phyloP scores from a whole-genome alignment of 2,329 filamentous ascomycete species.

The Cladosporium sp. region DNA sequence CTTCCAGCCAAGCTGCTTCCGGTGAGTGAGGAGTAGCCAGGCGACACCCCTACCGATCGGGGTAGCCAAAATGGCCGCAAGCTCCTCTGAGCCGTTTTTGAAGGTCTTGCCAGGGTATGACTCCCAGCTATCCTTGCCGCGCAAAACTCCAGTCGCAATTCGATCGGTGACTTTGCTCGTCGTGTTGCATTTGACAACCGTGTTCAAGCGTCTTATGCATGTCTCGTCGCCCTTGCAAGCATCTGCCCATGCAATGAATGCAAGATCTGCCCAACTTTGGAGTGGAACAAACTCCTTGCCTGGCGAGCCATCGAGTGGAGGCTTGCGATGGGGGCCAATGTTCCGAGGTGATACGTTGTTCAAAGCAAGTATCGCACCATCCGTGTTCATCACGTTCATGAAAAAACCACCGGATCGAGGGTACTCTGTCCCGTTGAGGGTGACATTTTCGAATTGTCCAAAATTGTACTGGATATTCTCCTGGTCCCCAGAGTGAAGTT shows the following conservation, averaged over 20 bases:
- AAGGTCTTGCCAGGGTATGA: slow-evolving; percentile 7
- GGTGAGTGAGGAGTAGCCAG: slow-evolving; percentile 17
- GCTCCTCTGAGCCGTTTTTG: slow-evolving; percentile 1
- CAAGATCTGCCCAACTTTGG: slow-evolving; percentile 6
- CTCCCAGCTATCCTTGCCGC: slow-evolving; percentile 2
- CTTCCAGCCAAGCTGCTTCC: slow-evolving; percentile 16
- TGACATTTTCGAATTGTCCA: slow-evolving; percentile 5
- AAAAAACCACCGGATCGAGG: neutral
- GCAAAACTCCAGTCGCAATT: neutral
- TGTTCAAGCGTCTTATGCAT: slow-evolving; percentile 1
- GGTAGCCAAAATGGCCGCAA: slow-evolving; percentile 15
- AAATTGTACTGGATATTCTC: slow-evolving; percentile 1
- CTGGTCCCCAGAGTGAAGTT: neutral
- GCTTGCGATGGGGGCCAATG: neutral
- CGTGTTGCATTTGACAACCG: slow-evolving; percentile 5
- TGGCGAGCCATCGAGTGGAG: slow-evolving; percentile 5
- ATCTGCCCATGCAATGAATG: slow-evolving; percentile 2
- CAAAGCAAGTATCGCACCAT: slow-evolving; percentile 4
- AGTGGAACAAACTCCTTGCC: neutral
- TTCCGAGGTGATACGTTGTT: neutral
- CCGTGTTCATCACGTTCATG: neutral
- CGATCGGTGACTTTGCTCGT: neutral
- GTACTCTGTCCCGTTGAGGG: neutral
- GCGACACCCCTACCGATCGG: slow-evolving; percentile 14
- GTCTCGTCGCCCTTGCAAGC: slow-evolving; percentile 5